These are phyloP conservation scores for Trichomonas vaginalis DNA, from an alignment of 208 protist genomes.

Conservation along the genomic window DNA sequence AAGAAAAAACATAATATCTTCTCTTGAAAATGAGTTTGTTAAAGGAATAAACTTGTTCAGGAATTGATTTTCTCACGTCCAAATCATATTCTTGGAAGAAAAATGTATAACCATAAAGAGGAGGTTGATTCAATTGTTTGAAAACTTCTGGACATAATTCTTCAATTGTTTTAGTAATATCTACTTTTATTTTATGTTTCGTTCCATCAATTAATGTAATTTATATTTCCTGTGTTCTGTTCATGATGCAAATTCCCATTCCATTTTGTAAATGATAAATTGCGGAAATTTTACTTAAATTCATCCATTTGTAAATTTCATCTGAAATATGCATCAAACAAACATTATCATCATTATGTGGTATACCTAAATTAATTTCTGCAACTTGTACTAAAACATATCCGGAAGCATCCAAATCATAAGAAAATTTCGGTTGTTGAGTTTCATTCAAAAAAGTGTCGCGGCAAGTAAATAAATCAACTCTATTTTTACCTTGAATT, in stretches of 20 bases:
- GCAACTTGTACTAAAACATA: neutral
- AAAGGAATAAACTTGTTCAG: neutral
- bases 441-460: neutral
- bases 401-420: neutral
- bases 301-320: neutral
- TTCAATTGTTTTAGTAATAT: constrained; percentile 1
- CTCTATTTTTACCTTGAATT: neutral
- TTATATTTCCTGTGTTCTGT: neutral
- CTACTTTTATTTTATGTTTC: neutral
- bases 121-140: neutral
- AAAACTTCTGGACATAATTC: neutral
- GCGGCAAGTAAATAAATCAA: neutral
- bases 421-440: neutral
- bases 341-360: neutral
- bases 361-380: neutral
- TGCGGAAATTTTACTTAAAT: neutral
- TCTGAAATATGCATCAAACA: neutral
- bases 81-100: neutral
- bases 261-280: neutral
- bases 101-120: neutral
- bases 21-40: neutral
- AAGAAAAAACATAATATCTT: neutral
- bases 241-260: neutral
- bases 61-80: neutral
- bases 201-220: neutral